These are phyloP conservation scores for Trypanosoma theileri DNA, from an alignment of 208 protist genomes.

Conservation along the genomic window DNA sequence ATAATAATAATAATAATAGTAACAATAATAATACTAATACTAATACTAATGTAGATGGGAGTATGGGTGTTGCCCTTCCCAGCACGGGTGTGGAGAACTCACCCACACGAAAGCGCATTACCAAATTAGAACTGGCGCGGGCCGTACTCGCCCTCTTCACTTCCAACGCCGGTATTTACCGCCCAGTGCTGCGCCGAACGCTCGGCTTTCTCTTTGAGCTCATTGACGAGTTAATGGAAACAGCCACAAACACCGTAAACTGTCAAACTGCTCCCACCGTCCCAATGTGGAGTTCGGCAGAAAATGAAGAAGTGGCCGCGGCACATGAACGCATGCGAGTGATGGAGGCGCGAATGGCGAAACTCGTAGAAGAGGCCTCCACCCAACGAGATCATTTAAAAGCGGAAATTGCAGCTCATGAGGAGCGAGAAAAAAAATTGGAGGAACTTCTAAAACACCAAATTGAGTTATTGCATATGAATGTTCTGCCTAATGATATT, in stretches of 20 bases:
- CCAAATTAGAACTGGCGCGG: constrained; percentile 62
- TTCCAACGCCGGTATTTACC: constrained; percentile 74
- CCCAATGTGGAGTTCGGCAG: constrained; percentile 21
- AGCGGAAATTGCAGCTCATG: constrained; percentile 51
- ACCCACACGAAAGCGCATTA: constrained; percentile 8
- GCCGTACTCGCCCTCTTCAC: constrained; percentile 77
- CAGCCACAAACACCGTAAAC: not conserved
- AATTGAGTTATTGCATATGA: constrained; percentile 54
- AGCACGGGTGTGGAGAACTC: not conserved
- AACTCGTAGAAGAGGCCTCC: constrained; percentile 67
- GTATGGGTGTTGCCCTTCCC: no score
- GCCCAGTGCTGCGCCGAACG: constrained; percentile 58
- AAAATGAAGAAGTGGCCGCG: constrained; percentile 45
- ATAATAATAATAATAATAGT: not conserved
- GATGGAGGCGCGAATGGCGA: constrained; percentile 70
- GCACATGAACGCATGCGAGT: constrained; percentile 68
- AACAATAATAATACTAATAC: not conserved
- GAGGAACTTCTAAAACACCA: constrained; percentile 73
- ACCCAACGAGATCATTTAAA: constrained; percentile 76
- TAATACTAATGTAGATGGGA: not conserved
- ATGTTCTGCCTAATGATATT: constrained; percentile 13
- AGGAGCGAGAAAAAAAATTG: constrained; percentile 44
- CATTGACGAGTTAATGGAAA: constrained; percentile 60
- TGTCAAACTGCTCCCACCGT: constrained; percentile 3
- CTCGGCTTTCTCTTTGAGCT: constrained; percentile 77